Evolutionary conservation across 179 eudicot genomes (phyloP).

Genomic region (Sideroxylon spinosum): DNA sequence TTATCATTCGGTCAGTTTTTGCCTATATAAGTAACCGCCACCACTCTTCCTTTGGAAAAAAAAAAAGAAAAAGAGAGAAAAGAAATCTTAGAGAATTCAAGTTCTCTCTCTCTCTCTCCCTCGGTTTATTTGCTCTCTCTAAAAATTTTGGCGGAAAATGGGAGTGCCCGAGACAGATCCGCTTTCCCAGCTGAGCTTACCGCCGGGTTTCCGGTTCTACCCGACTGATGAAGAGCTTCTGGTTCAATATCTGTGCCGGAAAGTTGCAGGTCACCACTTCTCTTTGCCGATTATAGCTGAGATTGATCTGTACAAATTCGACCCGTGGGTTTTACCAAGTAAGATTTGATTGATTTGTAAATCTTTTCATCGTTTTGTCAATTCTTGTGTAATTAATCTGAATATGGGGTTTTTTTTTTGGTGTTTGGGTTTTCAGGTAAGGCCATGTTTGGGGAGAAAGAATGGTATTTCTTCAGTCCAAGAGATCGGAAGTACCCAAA

Average conservation of each 20-base stretch:
- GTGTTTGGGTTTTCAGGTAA: conserved; percentile 11
- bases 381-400: not conserved
- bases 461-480: conserved; percentile 25
- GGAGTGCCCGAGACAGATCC: conserved; percentile 54
- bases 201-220: conserved; percentile 22
- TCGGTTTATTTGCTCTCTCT: not conserved
- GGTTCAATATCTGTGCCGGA: conserved; percentile 19
- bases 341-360: not conserved
- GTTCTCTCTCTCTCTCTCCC: not conserved
- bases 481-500: conserved; percentile 13
- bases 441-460: conserved; percentile 27
- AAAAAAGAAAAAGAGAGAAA: not conserved
- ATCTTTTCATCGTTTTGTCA: not conserved
- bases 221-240: conserved; percentile 24
- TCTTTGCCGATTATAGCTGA: conserved; percentile 14
- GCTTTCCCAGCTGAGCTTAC: conserved; percentile 22
- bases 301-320: conserved; percentile 19
- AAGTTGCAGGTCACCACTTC: conserved; percentile 14
- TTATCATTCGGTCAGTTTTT: conserved; percentile 5
- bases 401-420: too few relatives aligned
- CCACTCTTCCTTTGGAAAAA: not conserved
- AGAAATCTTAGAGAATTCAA: not conserved
- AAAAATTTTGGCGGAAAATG: conserved; percentile 27
- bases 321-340: conserved; percentile 22
- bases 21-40: conserved; percentile 40